Evolutionary conservation across 805 yeast genomes (phyloP).

Genomic region (Spathaspora girioi): DNA sequence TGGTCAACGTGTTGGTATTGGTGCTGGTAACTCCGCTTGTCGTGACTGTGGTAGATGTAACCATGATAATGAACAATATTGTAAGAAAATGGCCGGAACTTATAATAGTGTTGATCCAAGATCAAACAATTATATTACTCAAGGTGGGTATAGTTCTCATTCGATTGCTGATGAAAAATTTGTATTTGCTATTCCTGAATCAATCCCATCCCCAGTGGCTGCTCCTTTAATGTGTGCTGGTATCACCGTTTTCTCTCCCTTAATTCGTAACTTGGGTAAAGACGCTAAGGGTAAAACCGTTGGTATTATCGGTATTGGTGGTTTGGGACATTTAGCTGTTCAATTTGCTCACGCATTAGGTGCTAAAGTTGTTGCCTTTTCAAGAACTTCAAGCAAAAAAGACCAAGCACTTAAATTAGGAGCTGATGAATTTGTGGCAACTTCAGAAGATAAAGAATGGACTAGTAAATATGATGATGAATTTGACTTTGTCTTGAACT

Average conservation of each 20-base stretch:
- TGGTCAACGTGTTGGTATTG: conserved; percentile 81
- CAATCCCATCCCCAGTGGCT: conserved; percentile 34
- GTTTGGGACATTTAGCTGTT: conserved; percentile 62
- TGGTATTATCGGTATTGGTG: conserved; percentile 65
- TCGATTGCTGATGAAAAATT: conserved; percentile 40
- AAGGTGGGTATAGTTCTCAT: conserved; percentile 53
- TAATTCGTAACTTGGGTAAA: conserved; percentile 37
- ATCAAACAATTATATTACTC: conserved; percentile 26
- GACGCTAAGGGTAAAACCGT: conserved; percentile 36
- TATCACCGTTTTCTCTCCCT: conserved; percentile 50
- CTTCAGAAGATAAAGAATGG: conserved; percentile 48
- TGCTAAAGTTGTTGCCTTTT: conserved; percentile 53
- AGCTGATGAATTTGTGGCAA: conserved; percentile 42
- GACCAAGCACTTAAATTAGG: conserved; percentile 29
- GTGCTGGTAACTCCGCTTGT: conserved; percentile 67
- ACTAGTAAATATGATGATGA: conserved; percentile 18
- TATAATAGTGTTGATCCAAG: conserved; percentile 42
- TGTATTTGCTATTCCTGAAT: conserved; percentile 48
- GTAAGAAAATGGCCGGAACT: conserved; percentile 47
- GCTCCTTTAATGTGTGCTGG: conserved; percentile 60
- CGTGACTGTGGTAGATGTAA: conserved; percentile 55
- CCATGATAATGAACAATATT: conserved; percentile 43
- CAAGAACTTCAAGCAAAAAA: conserved; percentile 26
- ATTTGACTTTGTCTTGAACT: conserved; percentile 47
- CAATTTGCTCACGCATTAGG: conserved; percentile 60